Conservation (phyloP, 345 rosid species). For the Hirschfeldia incana region DNA sequence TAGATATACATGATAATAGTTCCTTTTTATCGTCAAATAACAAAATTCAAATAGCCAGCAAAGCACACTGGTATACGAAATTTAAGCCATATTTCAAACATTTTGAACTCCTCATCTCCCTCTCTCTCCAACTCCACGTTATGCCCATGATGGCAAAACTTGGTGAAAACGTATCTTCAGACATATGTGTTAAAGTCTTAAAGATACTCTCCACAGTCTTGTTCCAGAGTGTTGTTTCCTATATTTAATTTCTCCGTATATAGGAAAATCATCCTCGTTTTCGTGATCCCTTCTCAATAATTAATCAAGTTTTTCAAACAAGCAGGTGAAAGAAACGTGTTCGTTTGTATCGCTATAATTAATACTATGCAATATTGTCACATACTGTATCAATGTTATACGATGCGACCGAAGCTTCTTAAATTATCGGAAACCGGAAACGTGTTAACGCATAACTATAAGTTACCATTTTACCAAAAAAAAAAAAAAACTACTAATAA, state of each 20-base stretch:
- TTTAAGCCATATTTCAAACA: background rate
- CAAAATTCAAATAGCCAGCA: background rate
- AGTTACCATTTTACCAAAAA: background rate
- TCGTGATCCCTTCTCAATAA: background rate
- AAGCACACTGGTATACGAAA: background rate
- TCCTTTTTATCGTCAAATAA: background rate
- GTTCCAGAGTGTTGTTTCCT: background rate
- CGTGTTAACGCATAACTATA: background rate
- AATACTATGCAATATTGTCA: background rate
- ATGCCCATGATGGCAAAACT: background rate
- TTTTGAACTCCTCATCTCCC: background rate
- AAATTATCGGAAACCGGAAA: background rate
- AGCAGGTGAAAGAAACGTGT: slow-evolving; percentile 30
- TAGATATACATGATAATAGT: background rate
- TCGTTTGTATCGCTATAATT: background rate
- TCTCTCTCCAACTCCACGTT: background rate
- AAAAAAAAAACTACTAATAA: no score
- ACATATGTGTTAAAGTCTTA: background rate
- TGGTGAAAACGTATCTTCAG: background rate
- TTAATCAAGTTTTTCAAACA: background rate
- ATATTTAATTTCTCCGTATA: background rate
- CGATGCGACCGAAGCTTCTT: background rate
- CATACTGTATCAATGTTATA: background rate
- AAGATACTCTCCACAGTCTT: background rate
- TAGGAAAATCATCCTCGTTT: background rate